Conservation (phyloP, 495 filamentous ascomycete species). For the Penicillium dipodomyicola region DNA sequence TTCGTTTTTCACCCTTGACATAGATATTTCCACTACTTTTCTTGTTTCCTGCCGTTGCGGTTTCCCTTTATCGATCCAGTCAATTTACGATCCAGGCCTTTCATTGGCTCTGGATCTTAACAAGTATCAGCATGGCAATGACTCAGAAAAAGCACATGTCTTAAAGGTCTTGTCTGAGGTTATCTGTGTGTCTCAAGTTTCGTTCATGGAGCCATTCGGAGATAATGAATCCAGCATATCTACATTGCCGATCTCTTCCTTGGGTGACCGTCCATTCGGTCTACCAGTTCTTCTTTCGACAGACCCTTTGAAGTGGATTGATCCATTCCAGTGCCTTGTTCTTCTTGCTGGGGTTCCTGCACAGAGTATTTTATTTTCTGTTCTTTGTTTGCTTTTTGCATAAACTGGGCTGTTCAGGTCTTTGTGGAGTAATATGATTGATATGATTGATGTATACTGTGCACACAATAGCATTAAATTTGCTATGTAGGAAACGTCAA, state of each 20-base stretch:
- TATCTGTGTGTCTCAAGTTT: conserved; percentile 6
- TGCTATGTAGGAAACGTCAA: neutral
- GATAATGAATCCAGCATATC: conserved; percentile 1
- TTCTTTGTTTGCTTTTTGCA: conserved; percentile 21
- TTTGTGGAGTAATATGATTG: conserved; percentile 17
- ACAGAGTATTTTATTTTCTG: conserved; percentile 14
- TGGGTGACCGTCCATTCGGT: conserved; percentile 1
- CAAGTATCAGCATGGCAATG: conserved; percentile 23
- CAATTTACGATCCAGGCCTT: conserved; percentile 13
- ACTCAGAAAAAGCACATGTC: conserved; percentile 20
- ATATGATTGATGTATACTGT: conserved; percentile 17
- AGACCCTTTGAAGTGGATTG: neutral
- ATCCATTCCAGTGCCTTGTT: neutral
- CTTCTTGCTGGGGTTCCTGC: neutral
- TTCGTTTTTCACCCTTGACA: conserved; percentile 27
- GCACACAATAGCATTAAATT: neutral
- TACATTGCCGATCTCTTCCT: neutral
- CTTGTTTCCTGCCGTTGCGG: conserved; percentile 5
- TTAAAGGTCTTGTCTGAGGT: conserved; percentile 21
- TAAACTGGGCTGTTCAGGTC: conserved; percentile 13
- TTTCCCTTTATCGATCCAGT: conserved; percentile 14
- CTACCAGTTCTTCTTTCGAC: neutral
- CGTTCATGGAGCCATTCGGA: neutral
- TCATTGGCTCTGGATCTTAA: conserved; percentile 19
- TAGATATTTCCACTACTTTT: conserved; percentile 35